A percentile compares a stretch with the other conserved stretches of the same genome.
Evolutionary conservation across 2,329 filamentous ascomycete genomes (phyloP).

Genomic region (Daldinia sp.): DNA sequence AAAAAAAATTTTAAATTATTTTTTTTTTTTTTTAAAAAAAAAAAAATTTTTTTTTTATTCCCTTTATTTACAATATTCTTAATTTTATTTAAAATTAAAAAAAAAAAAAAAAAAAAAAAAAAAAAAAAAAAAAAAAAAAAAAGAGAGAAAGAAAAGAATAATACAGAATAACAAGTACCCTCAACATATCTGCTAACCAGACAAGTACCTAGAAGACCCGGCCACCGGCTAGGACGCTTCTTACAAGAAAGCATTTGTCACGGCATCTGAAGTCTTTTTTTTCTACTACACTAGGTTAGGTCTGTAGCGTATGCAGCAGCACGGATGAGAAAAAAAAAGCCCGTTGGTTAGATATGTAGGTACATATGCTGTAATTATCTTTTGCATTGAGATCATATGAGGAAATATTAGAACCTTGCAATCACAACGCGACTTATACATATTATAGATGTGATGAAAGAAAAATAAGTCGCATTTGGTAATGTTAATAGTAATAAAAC

Average conservation of each 20-base stretch:
- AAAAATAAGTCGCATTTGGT: slow-evolving; percentile 13
- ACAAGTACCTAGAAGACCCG: slow-evolving; percentile 17
- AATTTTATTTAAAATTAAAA: too few relatives aligned
- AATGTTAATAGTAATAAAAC: slow-evolving; percentile 13
- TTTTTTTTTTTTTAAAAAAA: too few relatives aligned
- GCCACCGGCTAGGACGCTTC: slow-evolving; percentile 29
- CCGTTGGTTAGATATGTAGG: slow-evolving; percentile 3
- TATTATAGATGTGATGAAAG: slow-evolving; percentile 22
- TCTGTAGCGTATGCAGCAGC: slow-evolving; percentile 9
- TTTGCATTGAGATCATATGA: slow-evolving; percentile 21
- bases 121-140: not conserved
- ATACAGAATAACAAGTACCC: not conserved
- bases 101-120: too few relatives aligned
- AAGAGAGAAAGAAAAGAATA: not conserved
- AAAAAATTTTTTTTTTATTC: too few relatives aligned
- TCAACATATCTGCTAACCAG: too few relatives aligned
- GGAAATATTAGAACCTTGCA: slow-evolving; percentile 19
- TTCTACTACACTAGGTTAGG: not conserved
- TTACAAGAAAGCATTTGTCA: slow-evolving; percentile 30
- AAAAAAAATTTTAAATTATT: too few relatives aligned
- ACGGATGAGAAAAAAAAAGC: slow-evolving; percentile 11
- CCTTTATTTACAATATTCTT: too few relatives aligned
- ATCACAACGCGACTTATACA: slow-evolving; percentile 21
- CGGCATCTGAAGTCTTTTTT: not conserved
- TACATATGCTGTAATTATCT: slow-evolving; percentile 22